Evolutionary conservation across 2,329 filamentous ascomycete species (phyloP), one percentile per base, ranked within the genome.

Genomic region (Xylaria multiplex): DNA sequence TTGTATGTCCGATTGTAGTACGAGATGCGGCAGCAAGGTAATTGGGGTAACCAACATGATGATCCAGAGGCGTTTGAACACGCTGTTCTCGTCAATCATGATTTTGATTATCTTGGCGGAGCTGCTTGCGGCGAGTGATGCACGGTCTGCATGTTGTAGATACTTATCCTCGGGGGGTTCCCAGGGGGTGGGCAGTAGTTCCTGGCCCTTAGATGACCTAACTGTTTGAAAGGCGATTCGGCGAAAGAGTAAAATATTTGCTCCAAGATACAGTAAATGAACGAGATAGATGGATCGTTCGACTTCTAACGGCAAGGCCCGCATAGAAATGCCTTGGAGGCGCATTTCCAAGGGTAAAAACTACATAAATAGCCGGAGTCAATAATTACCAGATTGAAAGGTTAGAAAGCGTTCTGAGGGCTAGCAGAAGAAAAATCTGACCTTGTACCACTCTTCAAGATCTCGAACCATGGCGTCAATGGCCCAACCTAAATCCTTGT

Each of bases 201-300:
- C 22, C 2, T 49, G 46, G 6, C 11, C 7, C 16, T 30, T 56
- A n/a, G 54, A 13, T 16, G 24, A 32, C 16, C 54, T 45, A 2
- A 35, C 2, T 19, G 24, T 35, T 32, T 32, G 14, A 11, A 19
- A 56, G 14, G 54, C 54, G 9, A 56, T 46, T 19, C 54, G 54
- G 24, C 54, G 54, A 22, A 56, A 56, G 4, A 56, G 54, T 19
- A 56, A 46, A 9, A 56, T 45, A 24, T 56, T 45, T 7, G 54
- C 42, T 16, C 40, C 54, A 30, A 56, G 54, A 16, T 56, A 56
- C 7, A 45, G 42, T 11, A 56, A 35, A 46, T 56, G 54, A 1
- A 46, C 40, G 6, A 56, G 24, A 22, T 46, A 56, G n/a, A 56
- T 56, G 42, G 54, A 45, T 22, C 54, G 54, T 40, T 2, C 43